phyloP scores from a whole-genome alignment of 2,329 filamentous ascomycete genomes.

The Myriosclerotinia duriaeana region DNA sequence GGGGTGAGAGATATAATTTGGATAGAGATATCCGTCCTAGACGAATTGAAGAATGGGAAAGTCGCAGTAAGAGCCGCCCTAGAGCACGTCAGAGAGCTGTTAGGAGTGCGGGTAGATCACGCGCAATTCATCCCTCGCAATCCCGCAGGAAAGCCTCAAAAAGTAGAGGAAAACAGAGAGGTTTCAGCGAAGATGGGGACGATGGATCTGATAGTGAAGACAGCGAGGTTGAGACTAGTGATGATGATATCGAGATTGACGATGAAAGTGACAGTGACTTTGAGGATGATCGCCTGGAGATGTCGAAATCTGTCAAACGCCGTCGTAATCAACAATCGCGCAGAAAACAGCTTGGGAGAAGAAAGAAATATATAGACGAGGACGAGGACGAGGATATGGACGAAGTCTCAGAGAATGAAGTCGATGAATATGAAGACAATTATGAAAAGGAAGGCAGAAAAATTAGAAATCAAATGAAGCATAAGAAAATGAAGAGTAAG shows the following conservation, averaged over 20 bases:
- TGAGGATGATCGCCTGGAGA: neutral
- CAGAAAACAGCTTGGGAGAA: neutral
- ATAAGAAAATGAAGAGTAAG: neutral
- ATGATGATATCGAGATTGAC: neutral
- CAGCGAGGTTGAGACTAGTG: neutral
- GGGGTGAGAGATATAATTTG: neutral
- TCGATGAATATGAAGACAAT: neutral
- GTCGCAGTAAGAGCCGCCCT: neutral
- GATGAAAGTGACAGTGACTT: neutral
- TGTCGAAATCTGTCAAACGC: neutral
- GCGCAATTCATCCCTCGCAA: neutral
- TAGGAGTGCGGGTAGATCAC: neutral
- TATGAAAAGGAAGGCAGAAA: neutral
- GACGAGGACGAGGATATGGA: constrained; percentile 10
- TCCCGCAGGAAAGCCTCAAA: neutral
- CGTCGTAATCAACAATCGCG: neutral
- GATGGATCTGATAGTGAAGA: constrained; percentile 11
- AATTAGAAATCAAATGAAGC: neutral
- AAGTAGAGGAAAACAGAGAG: neutral
- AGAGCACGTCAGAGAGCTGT: neutral
- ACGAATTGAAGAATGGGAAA: neutral
- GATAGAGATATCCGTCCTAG: neutral
- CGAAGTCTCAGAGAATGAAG: neutral
- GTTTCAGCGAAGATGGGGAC: neutral
- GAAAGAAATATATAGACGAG: neutral